Evolutionary conservation across 371 early-diverging fungal species (phyloP).

Genomic region (Mucor irregularis): DNA sequence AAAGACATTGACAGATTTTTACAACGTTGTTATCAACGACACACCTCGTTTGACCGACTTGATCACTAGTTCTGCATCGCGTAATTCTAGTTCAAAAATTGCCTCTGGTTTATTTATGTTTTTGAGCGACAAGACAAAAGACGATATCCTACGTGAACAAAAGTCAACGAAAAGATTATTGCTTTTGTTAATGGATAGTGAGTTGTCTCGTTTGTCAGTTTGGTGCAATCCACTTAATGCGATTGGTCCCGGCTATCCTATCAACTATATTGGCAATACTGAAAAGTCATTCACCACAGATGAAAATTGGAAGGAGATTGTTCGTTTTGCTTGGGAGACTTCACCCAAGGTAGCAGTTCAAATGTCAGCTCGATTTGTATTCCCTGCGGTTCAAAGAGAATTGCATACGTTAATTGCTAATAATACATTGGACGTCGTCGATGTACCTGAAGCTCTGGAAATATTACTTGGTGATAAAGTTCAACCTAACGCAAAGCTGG

Average conservation of each 20-base stretch:
- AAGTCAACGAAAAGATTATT: conserved; percentile 46
- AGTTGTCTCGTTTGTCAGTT: conserved; percentile 70
- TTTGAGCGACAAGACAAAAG: conserved; percentile 35
- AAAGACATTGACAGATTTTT: conserved; percentile 69
- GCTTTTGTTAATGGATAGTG: conserved; percentile 79
- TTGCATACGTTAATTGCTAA: conserved; percentile 63
- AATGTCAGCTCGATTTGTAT: conserved; percentile 72
- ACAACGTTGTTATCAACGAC: conserved; percentile 66
- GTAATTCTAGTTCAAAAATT: conserved; percentile 35
- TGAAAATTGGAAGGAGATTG: conserved; percentile 66
- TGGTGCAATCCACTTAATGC: conserved; percentile 72
- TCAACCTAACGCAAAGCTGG: conserved; percentile 34
- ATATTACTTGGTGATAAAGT: conserved; percentile 65
- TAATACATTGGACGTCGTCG: conserved; percentile 69
- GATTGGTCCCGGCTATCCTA: conserved; percentile 34
- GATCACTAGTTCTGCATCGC: conserved; percentile 47
- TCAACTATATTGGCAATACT: conserved; percentile 28
- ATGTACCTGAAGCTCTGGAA: conserved; percentile 75
- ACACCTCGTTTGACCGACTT: conserved; percentile 54
- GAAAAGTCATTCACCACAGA: conserved; percentile 38
- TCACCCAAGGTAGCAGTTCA: conserved; percentile 85
- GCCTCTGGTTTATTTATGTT: conserved; percentile 50
- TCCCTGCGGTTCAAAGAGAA: conserved; percentile 66
- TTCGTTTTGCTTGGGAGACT: conserved; percentile 81
- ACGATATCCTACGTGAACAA: conserved; percentile 26